Base-by-base conservation (phyloP, 306 rosid species). In the Pueraria montana region DNA sequence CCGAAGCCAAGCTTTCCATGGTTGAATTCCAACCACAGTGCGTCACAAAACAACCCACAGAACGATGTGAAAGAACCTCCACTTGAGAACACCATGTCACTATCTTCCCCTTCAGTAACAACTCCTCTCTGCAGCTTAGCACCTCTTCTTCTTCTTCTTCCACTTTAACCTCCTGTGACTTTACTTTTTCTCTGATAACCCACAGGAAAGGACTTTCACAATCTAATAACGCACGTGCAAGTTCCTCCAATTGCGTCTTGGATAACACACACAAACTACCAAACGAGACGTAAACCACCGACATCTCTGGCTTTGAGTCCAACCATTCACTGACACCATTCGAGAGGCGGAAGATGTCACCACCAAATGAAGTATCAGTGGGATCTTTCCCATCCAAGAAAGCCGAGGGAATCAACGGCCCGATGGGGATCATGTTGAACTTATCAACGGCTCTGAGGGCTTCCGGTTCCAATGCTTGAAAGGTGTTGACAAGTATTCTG, bases 11-110 rank as follows among this genome's bases (percentile, higher is more conserved):
- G 49, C 93, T 88, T 74, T 91, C 95, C 74, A 86, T 2, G 0
- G 75, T 82, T 0, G 93, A 89, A 77, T 91, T 89, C 95, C 93
- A 91, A 43, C 95, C 95, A 21, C 88, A 84, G 1, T 91, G 93
- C 3, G 81, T 83, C 66, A 89, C 32, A 72, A 87, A 91, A 64
- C 92, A 91, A 40, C 91, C 90, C 52, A 85, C 17, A 0, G 88
- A 85, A 40, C 70, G 49, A 71, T 85, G 89, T 2, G 90, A 83
- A 5, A 92, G 40, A 3, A 92, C 89, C 75, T 89, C 92, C 32
- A 86, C 67, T 23, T 92, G 94, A 0, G 87, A 84, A 77, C 89
- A 86, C 97, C 97, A 90, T 40, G 52, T 14, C 30, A 87, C 92
- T 77, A 90, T 76, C 68, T 83, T 81, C 48, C 97, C 94, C 20